Conservation (phyloP, 1,284 basidiomycete species). For the Boletellus deceptivus region DNA sequence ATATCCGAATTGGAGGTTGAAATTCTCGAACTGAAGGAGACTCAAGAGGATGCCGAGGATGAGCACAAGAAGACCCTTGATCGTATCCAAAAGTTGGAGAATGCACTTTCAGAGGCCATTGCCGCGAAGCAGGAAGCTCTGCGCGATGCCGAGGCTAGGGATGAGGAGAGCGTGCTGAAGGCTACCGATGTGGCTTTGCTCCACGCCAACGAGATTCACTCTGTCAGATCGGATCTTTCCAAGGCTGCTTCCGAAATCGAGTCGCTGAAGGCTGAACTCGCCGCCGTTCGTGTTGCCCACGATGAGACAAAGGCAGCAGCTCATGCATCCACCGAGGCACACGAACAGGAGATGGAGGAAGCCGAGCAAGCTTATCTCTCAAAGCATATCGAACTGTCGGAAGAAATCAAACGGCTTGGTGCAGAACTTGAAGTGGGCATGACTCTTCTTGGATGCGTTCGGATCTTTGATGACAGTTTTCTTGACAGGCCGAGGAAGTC, state of each 20-base stretch:
- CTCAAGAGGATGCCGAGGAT: slow-evolving; percentile 64
- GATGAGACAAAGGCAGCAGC: slow-evolving; percentile 50
- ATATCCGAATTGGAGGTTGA: slow-evolving; percentile 79
- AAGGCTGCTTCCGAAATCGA: slow-evolving; percentile 46
- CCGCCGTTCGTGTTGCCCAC: slow-evolving; percentile 42
- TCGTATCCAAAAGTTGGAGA: slow-evolving; percentile 53
- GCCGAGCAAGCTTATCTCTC: slow-evolving; percentile 45
- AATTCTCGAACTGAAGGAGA: slow-evolving; percentile 73
- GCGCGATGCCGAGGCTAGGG: slow-evolving; percentile 53
- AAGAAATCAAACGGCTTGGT: slow-evolving; percentile 55
- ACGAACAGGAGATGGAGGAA: slow-evolving; percentile 49
- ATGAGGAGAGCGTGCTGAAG: slow-evolving; percentile 43
- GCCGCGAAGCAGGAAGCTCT: slow-evolving; percentile 50
- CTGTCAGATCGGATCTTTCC: slow-evolving; percentile 45
- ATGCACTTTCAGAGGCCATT: slow-evolving; percentile 45
- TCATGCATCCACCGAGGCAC: slow-evolving; percentile 43
- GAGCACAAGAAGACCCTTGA: slow-evolving; percentile 46
- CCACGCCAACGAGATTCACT: slow-evolving; percentile 49
- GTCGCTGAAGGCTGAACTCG: slow-evolving; percentile 46
- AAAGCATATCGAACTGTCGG: slow-evolving; percentile 55
- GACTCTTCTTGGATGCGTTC: neutral
- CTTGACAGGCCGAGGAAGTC: slow-evolving; percentile 59
- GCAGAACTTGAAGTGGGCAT: slow-evolving; percentile 60
- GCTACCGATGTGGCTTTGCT: slow-evolving; percentile 41
- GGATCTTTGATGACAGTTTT: neutral